A percentile compares a stretch with the other conserved stretches of the same genome.
phyloP scores from a whole-genome alignment of 2,329 filamentous ascomycete species.

The Aspergillus udagawae region DNA sequence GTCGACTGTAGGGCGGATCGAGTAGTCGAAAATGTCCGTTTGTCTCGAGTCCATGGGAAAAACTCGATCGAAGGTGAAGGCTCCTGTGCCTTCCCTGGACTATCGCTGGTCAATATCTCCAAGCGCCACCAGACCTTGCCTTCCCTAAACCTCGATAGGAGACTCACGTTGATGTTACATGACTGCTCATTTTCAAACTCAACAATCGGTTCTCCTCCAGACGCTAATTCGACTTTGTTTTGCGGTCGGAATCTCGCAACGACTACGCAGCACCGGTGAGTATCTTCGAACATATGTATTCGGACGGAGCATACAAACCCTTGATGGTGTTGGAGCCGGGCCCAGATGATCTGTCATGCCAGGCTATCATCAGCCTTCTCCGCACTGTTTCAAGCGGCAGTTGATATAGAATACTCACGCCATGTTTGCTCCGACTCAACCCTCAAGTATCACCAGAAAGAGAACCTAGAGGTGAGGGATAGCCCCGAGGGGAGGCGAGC shows the following conservation, averaged over 20 bases:
- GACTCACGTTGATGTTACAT: slow-evolving; percentile 71
- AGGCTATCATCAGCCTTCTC: slow-evolving; percentile 13
- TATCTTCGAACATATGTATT: slow-evolving; percentile 1
- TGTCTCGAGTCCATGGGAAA: slow-evolving; percentile 93
- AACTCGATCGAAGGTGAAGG: slow-evolving; percentile 96
- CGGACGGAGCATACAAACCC: slow-evolving; percentile 38
- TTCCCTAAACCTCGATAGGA: neutral
- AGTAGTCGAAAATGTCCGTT: slow-evolving; percentile 95
- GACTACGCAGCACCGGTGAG: slow-evolving; percentile 59
- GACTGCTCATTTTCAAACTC: slow-evolving; percentile 84
- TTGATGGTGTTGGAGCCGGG: slow-evolving; percentile 48
- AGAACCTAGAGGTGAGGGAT: slow-evolving; percentile 12
- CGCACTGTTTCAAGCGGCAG: slow-evolving; percentile 7
- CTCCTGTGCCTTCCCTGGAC: slow-evolving; percentile 76
- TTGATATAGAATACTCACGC: slow-evolving; percentile 38
- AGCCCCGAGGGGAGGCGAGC: slow-evolving; percentile 24
- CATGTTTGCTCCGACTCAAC: slow-evolving; percentile 36
- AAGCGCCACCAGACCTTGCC: too few relatives aligned
- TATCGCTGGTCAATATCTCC: slow-evolving; percentile 38
- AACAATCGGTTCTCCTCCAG: slow-evolving; percentile 88
- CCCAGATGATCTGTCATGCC: slow-evolving; percentile 27
- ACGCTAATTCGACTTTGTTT: slow-evolving; percentile 88
- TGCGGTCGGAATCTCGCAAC: slow-evolving; percentile 97
- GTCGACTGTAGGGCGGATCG: slow-evolving; percentile 91
- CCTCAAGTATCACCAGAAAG: slow-evolving; percentile 1